Conservation (phyloP, 2,329 filamentous ascomycete species). For the Fusarium sulawesiense region DNA sequence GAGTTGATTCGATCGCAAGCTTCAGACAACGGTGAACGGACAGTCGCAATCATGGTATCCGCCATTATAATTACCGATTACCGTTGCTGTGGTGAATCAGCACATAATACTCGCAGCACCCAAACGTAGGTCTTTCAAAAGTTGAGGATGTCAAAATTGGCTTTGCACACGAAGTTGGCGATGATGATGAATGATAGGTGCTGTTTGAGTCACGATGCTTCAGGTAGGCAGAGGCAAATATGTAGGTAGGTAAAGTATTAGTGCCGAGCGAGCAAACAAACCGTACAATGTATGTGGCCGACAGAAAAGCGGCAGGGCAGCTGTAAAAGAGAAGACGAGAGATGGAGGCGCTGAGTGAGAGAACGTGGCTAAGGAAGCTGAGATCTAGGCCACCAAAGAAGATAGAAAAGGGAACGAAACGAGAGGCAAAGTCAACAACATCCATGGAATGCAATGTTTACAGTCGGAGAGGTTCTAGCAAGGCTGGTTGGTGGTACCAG, state of each 20-base stretch:
- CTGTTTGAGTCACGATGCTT: background rate
- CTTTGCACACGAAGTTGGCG: slow-evolving; percentile 10
- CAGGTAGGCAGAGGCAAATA: background rate
- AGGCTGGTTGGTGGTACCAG: slow-evolving; percentile 40
- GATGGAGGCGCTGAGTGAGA: slow-evolving; percentile 17
- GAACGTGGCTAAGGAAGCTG: slow-evolving; percentile 19
- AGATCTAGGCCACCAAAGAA: slow-evolving; percentile 15
- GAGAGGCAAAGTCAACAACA: slow-evolving; percentile 31
- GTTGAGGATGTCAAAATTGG: slow-evolving; percentile 23
- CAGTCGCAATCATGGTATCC: slow-evolving; percentile 48
- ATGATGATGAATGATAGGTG: slow-evolving; percentile 7
- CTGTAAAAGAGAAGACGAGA: slow-evolving; percentile 26
- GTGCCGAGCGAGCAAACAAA: slow-evolving; percentile 22
- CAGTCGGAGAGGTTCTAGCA: slow-evolving; percentile 40
- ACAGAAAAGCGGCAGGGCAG: slow-evolving; percentile 12
- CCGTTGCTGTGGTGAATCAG: slow-evolving; percentile 45
- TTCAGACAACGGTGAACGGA: slow-evolving; percentile 59
- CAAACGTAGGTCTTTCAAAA: slow-evolving; percentile 19
- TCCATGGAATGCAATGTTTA: slow-evolving; percentile 49
- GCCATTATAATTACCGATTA: slow-evolving; percentile 48
- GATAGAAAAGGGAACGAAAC: slow-evolving; percentile 32
- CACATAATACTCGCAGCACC: slow-evolving; percentile 50
- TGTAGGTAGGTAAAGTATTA: slow-evolving; percentile 7
- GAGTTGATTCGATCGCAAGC: slow-evolving; percentile 62
- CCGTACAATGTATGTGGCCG: slow-evolving; percentile 12